Conservation (phyloP, 2,329 filamentous ascomycete species). For the Venturia asperata region DNA sequence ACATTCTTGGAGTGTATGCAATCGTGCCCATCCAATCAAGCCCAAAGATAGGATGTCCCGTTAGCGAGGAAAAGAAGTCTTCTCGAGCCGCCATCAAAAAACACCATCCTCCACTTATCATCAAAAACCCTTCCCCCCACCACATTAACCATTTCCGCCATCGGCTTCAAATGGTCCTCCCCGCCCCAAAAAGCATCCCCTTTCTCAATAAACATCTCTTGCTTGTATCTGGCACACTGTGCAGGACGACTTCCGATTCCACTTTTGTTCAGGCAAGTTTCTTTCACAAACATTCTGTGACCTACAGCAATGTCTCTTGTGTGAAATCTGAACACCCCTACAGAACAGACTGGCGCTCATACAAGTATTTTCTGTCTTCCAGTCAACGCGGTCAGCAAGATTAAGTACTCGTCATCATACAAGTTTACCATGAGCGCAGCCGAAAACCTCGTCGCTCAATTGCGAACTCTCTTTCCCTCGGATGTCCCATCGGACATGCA, state of each 20-base stretch:
- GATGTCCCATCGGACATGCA: background rate
- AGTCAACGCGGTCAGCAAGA: background rate
- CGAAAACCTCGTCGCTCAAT: background rate
- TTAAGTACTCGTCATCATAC: background rate
- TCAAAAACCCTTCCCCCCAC: slow-evolving; percentile 1
- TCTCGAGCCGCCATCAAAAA: too few species aligned
- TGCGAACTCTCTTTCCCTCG: background rate
- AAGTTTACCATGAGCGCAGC: background rate
- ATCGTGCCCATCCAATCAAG: too few species aligned
- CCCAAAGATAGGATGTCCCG: too few species aligned
- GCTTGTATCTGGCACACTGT: background rate
- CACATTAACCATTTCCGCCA: slow-evolving; percentile 8
- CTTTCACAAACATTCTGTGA: background rate
- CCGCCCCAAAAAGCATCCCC: slow-evolving; percentile 1
- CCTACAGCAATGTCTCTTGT: background rate
- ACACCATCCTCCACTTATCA: background rate
- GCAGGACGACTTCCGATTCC: background rate
- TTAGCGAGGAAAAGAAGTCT: too few species aligned
- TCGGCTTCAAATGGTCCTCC: background rate
- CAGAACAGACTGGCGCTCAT: background rate
- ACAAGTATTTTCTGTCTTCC: background rate
- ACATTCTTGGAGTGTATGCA: too few species aligned
- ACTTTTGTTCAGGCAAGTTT: background rate
- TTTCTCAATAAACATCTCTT: background rate
- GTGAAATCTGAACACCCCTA: background rate